Percentiles rank a stretch among this genome's conserved stretches.
These are phyloP conservation scores for Aspergillus fijiensis DNA, from an alignment of 2,329 filamentous ascomycete genomes.

Conservation along the genomic window DNA sequence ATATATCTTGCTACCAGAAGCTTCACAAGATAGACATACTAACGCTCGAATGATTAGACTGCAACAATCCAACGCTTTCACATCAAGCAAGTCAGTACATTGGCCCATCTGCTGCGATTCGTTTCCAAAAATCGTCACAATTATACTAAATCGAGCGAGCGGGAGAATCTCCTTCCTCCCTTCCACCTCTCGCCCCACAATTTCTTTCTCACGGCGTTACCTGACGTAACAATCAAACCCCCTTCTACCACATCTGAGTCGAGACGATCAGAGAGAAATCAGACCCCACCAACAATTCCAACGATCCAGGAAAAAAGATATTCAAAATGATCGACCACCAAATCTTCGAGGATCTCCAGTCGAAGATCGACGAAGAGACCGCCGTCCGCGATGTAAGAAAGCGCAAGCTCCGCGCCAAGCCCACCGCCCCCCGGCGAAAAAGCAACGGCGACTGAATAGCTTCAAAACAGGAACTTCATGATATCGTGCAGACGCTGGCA, in stretches of 20 bases:
- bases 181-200: conserved; percentile 14
- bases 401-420: conserved; percentile 16
- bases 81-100: too few species aligned
- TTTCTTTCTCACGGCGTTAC: conserved; percentile 13
- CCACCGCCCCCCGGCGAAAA: conserved; percentile 13
- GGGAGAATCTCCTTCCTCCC: not conserved
- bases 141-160: not conserved
- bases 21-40: too few species aligned
- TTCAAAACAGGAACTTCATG: conserved; percentile 64
- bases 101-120: too few species aligned
- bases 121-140: too few species aligned
- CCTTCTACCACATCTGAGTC: conserved; percentile 4
- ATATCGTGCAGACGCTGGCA: conserved; percentile 78
- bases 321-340: conserved; percentile 68
- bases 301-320: not conserved
- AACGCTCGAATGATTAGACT: too few species aligned
- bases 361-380: conserved; percentile 84
- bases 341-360: conserved; percentile 84
- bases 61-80: too few species aligned
- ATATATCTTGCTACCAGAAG: too few species aligned
- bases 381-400: conserved; percentile 68
- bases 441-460: conserved; percentile 13
- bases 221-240: conserved; percentile 21
- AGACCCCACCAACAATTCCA: conserved; percentile 15
- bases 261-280: conserved; percentile 1